phyloP scores from a whole-genome alignment of 352 stramenopile species.

The Bremia lactucae region DNA sequence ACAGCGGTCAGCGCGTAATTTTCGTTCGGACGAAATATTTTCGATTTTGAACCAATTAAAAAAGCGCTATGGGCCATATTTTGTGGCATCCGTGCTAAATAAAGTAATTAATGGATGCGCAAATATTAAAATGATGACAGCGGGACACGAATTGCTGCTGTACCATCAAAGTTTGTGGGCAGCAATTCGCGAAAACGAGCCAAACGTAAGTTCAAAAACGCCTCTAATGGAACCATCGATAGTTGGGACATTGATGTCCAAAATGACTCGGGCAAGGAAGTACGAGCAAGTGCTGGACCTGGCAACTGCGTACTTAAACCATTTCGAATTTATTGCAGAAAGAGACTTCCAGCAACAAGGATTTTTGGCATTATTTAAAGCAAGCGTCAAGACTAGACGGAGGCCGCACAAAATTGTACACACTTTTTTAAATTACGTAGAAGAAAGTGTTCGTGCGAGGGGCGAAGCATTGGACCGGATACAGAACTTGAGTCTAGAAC shows the following conservation, averaged over 20 bases:
- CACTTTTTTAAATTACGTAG: slow-evolving; percentile 37
- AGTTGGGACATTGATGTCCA: slow-evolving; percentile 38
- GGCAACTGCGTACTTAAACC: slow-evolving; percentile 24
- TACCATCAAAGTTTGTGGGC: slow-evolving; percentile 32
- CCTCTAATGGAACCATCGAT: slow-evolving; percentile 33
- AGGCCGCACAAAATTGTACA: slow-evolving; percentile 18
- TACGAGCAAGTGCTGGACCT: slow-evolving; percentile 28
- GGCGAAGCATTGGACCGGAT: slow-evolving; percentile 4
- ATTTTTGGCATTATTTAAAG: slow-evolving; percentile 47
- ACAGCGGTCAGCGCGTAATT: slow-evolving; percentile 21
- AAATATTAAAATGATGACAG: slow-evolving; percentile 48
- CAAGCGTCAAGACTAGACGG: slow-evolving; percentile 6
- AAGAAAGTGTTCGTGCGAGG: slow-evolving; percentile 3
- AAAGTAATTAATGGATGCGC: slow-evolving; percentile 55
- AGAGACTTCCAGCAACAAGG: slow-evolving; percentile 48
- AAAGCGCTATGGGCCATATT: slow-evolving; percentile 24
- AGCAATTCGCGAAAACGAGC: slow-evolving; percentile 3
- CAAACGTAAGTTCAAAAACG: slow-evolving; percentile 1
- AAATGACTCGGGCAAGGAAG: slow-evolving; percentile 28
- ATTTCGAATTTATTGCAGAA: slow-evolving; percentile 17
- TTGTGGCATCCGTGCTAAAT: slow-evolving; percentile 34
- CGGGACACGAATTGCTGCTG: slow-evolving; percentile 34
- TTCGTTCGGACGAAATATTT: slow-evolving; percentile 21
- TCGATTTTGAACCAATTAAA: slow-evolving; percentile 28
- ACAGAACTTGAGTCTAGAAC: slow-evolving; percentile 25